A percentile compares a stretch with the other conserved stretches of the same genome.
phyloP scores from a whole-genome alignment of 176 grass and related monocot species.

The Dactylis glomerata region DNA sequence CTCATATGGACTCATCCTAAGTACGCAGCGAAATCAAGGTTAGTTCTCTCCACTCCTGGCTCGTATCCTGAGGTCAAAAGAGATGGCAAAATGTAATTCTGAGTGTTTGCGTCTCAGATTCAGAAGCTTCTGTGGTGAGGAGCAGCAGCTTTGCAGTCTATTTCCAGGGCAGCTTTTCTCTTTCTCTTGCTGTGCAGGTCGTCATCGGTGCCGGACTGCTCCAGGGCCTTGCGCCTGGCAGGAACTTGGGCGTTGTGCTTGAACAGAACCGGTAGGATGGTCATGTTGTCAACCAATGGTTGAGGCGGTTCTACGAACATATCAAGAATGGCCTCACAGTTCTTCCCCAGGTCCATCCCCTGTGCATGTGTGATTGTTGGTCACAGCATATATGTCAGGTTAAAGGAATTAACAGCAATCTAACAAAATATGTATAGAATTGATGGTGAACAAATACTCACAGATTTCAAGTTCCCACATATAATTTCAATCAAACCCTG shows the following conservation, averaged over 20 bases:
- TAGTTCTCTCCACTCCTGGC: too few species aligned
- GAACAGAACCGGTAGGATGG: constrained; percentile 38
- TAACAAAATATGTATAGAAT: background rate
- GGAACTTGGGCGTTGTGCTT: background rate
- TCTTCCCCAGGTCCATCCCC: background rate
- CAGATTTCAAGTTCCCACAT: background rate
- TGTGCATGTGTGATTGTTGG: constrained; percentile 1
- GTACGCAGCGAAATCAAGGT: too few species aligned
- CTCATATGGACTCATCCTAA: too few species aligned
- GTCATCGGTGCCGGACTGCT: background rate
- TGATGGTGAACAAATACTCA: constrained; percentile 5
- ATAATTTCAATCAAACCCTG: constrained; percentile 29
- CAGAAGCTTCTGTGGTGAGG: too few species aligned
- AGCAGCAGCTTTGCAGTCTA: background rate
- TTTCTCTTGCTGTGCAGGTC: background rate
- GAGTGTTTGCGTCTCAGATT: too few species aligned
- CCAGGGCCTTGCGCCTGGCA: background rate
- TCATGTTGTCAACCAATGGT: constrained; percentile 35
- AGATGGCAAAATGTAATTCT: too few species aligned
- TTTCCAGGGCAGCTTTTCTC: background rate
- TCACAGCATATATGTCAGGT: constrained; percentile 22
- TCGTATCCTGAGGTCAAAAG: too few species aligned
- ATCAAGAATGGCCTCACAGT: constrained; percentile 26
- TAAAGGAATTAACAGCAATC: background rate
- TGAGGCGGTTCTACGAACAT: background rate